Percentiles rank a stretch among this genome's conserved stretches.
Conservation (phyloP, 1,284 basidiomycete species). For the Ceratobasidium sp. region DNA sequence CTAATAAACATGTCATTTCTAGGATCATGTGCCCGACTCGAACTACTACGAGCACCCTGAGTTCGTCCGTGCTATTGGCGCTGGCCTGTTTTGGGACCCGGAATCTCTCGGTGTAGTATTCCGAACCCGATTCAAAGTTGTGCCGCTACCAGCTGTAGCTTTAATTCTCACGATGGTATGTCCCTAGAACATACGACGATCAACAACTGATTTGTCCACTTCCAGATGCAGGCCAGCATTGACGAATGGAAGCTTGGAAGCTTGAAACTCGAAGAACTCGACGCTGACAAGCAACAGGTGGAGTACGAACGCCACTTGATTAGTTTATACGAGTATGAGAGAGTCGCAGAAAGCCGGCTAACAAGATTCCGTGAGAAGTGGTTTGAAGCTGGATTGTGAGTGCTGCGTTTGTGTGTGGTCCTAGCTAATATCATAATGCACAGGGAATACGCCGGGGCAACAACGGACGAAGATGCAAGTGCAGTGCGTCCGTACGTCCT, state of each 20-base stretch:
- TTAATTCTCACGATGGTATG: slow-evolving; percentile 21
- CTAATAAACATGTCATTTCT: background rate
- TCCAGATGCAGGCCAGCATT: slow-evolving; percentile 13
- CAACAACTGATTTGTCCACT: background rate
- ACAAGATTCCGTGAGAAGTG: background rate
- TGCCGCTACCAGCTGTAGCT: slow-evolving; percentile 19
- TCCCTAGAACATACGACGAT: background rate
- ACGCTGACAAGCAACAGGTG: slow-evolving; percentile 6
- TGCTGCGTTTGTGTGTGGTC: background rate
- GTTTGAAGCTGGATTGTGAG: slow-evolving; percentile 6
- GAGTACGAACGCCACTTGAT: slow-evolving; percentile 5
- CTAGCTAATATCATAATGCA: background rate
- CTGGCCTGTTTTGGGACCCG: slow-evolving; percentile 6
- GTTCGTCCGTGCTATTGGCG: slow-evolving; percentile 10
- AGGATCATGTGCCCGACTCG: slow-evolving; percentile 3
- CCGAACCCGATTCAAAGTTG: background rate
- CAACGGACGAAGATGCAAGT: background rate
- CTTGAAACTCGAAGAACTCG: background rate
- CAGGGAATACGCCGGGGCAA: background rate
- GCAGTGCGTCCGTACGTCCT: background rate
- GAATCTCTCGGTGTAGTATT: slow-evolving; percentile 4
- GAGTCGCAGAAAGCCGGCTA: background rate
- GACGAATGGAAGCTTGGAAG: background rate
- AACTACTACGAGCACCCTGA: slow-evolving; percentile 13
- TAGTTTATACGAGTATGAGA: slow-evolving; percentile 6